A percentile compares a stretch with the other conserved stretches of the same genome.
Evolutionary conservation across 345 rosid genomes (phyloP).

Genomic region (Rhodamnia argentea): DNA sequence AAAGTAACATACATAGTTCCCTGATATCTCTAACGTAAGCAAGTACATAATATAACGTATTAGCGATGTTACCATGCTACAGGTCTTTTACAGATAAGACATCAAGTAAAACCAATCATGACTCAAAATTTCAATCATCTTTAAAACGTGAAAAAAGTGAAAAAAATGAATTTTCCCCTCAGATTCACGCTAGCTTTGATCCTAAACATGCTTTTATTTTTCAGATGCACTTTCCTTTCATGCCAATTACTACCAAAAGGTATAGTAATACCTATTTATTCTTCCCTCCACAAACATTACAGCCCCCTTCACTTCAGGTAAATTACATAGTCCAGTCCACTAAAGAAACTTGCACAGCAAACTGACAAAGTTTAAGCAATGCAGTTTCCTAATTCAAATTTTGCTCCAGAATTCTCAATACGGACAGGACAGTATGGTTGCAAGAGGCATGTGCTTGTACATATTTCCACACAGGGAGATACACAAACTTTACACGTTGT

Average conservation of each 20-base stretch:
- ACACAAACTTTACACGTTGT: background rate
- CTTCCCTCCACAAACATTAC: background rate
- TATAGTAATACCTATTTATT: background rate
- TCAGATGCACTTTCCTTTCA: background rate
- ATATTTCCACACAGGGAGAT: background rate
- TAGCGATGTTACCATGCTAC: background rate
- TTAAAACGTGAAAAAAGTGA: background rate
- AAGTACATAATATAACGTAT: background rate
- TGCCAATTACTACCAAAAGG: background rate
- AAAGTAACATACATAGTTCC: background rate
- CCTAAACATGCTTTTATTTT: background rate
- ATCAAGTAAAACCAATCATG: background rate
- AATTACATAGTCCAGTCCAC: background rate
- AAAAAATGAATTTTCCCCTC: background rate
- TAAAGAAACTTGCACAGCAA: background rate
- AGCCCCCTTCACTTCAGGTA: background rate
- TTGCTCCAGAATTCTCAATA: background rate
- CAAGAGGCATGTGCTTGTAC: background rate
- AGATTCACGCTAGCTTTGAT: background rate
- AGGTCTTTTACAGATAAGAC: background rate
- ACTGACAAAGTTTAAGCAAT: background rate
- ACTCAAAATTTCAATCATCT: background rate
- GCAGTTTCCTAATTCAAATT: background rate
- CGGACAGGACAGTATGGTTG: background rate
- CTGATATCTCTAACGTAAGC: background rate